Percentiles rank a stretch among this genome's conserved stretches.
Evolutionary conservation across 306 rosid species (phyloP).

Genomic region (Vicia faba): DNA sequence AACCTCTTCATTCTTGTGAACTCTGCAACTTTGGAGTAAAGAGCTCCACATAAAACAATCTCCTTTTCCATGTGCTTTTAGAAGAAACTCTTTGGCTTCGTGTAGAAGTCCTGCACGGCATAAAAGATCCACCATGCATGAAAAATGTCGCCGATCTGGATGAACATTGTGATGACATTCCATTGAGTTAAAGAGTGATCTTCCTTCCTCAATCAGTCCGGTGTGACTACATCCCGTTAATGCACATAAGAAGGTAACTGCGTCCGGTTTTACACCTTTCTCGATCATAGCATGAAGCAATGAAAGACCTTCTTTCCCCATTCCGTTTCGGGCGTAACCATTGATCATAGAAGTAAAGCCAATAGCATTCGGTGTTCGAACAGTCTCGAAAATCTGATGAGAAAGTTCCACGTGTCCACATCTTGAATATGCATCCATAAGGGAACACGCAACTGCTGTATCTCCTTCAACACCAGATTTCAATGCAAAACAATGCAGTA

Average conservation of each 20-base stretch:
- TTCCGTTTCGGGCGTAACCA: conserved; percentile 76
- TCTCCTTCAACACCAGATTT: conserved; percentile 69
- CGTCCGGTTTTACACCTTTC: conserved; percentile 70
- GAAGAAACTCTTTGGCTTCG: conserved; percentile 71
- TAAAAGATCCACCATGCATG: conserved; percentile 84
- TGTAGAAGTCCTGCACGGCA: conserved; percentile 74
- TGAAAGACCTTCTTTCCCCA: conserved; percentile 68
- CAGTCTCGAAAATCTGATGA: conserved; percentile 51
- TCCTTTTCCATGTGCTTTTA: conserved; percentile 44
- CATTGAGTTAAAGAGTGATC: conserved; percentile 63
- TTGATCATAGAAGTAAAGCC: conserved; percentile 84
- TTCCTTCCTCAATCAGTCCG: conserved; percentile 73
- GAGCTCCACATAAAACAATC: conserved; percentile 74
- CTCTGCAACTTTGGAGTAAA: conserved; percentile 72
- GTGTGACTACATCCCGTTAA: conserved; percentile 73
- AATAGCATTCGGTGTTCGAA: conserved; percentile 60
- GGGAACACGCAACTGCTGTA: conserved; percentile 63
- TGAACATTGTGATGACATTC: conserved; percentile 47
- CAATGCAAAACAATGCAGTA: conserved; percentile 64
- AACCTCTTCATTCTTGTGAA: conserved; percentile 60
- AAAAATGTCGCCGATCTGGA: conserved; percentile 69
- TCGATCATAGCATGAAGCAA: conserved; percentile 60
- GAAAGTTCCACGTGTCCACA: conserved; percentile 64
- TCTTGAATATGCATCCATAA: conserved; percentile 76
- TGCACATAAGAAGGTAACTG: conserved; percentile 72